Evolutionary conservation across 495 filamentous ascomycete genomes (phyloP).

Genomic region (Lasiosphaeria ovina): DNA sequence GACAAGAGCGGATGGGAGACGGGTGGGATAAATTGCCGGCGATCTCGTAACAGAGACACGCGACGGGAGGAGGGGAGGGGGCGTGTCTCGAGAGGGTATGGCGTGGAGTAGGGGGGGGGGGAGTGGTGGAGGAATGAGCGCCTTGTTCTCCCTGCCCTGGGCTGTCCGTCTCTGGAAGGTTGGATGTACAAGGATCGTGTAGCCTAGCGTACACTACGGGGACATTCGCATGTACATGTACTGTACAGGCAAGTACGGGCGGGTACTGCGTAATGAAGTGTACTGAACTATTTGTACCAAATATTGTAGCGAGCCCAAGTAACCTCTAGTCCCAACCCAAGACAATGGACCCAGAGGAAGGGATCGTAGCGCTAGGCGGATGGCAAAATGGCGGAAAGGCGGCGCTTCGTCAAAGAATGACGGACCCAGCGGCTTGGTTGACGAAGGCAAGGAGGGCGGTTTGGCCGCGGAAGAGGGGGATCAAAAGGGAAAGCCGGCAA

Average conservation of each 20-base stretch:
- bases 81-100: slow-evolving; percentile 1
- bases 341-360: slow-evolving; percentile 5
- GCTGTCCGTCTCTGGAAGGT: neutral
- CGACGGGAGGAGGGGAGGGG: neutral
- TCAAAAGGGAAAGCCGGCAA: slow-evolving; percentile 33
- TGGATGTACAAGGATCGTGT: neutral
- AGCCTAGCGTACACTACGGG: neutral
- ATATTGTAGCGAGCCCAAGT: too few relatives aligned
- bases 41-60: neutral
- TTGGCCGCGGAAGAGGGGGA: slow-evolving; percentile 18
- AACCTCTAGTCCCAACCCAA: neutral
- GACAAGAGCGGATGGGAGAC: neutral
- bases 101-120: neutral
- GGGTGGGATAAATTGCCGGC: slow-evolving; percentile 3
- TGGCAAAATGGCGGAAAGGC: neutral
- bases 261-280: too few relatives aligned
- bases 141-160: neutral
- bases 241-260: too few relatives aligned
- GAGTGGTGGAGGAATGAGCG: neutral
- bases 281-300: too few relatives aligned
- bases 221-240: too few relatives aligned
- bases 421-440: slow-evolving; percentile 16
- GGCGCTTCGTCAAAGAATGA: slow-evolving; percentile 5
- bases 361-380: neutral
- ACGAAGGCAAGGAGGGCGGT: neutral